These are phyloP conservation scores for Phialemonium atrogriseum DNA, from an alignment of 2,329 filamentous ascomycete genomes.

Conservation along the genomic window DNA sequence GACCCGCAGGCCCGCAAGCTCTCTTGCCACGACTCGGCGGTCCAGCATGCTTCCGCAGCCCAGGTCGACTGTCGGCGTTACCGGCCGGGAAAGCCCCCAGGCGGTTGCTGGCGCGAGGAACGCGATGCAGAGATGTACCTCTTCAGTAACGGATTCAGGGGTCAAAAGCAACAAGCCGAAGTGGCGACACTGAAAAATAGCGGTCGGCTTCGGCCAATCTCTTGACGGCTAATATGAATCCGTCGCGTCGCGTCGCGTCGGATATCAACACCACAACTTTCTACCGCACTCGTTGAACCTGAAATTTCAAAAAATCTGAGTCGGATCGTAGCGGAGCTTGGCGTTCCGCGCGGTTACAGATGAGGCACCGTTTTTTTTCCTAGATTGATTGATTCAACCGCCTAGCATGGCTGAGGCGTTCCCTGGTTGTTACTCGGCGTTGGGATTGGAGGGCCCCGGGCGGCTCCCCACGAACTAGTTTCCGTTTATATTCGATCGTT, in stretches of 20 bases:
- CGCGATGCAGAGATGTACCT: constrained; percentile 32
- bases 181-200: too few species aligned
- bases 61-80: constrained; percentile 18
- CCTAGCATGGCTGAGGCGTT: constrained; percentile 3
- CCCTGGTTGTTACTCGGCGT: neutral
- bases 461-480: neutral
- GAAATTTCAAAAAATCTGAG: too few species aligned
- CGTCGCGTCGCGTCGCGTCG: too few species aligned
- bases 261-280: too few species aligned
- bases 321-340: too few species aligned
- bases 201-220: too few species aligned
- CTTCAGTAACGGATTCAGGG: constrained; percentile 20
- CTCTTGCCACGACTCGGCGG: constrained; percentile 42
- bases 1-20: constrained; percentile 44
- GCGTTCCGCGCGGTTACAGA: too few species aligned
- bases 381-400: neutral
- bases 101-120: constrained; percentile 35
- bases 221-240: too few species aligned
- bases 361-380: too few species aligned
- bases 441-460: neutral
- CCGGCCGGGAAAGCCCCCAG: constrained; percentile 41
- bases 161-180: too few species aligned
- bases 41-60: constrained; percentile 46
- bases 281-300: too few species aligned
- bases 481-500: constrained; percentile 1